phyloP scores from a whole-genome alignment of 2,329 filamentous ascomycete genomes.

The Xylaria sp. region DNA sequence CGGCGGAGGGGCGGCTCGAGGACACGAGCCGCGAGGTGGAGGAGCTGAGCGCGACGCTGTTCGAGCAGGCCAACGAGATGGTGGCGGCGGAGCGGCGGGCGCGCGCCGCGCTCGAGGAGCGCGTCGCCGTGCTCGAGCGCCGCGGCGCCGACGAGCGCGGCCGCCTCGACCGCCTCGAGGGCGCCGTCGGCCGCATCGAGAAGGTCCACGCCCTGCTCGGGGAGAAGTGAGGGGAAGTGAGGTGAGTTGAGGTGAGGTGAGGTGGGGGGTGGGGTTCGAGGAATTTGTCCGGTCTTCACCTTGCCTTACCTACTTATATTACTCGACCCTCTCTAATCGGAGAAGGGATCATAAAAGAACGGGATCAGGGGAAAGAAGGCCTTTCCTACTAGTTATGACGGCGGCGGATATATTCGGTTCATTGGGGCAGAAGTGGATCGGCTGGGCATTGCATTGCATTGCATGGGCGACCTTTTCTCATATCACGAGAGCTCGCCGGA shows the following conservation, averaged over 20 bases:
- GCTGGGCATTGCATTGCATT: too few relatives aligned
- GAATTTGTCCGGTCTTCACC: too few relatives aligned
- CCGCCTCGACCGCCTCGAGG: constrained; percentile 71
- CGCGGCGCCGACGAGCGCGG: constrained; percentile 71
- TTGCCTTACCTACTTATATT: too few relatives aligned
- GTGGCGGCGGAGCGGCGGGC: constrained; percentile 75
- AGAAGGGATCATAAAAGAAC: too few relatives aligned
- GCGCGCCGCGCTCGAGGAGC: constrained; percentile 70
- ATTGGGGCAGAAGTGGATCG: background rate
- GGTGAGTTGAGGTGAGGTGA: background rate
- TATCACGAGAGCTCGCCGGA: too few relatives aligned
- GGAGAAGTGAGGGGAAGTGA: constrained; percentile 24
- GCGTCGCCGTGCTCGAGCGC: constrained; percentile 68
- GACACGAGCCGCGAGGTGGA: constrained; percentile 75
- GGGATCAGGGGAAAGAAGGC: too few relatives aligned
- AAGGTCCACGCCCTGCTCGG: constrained; percentile 65
- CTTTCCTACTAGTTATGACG: too few relatives aligned
- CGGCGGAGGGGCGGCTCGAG: constrained; percentile 69
- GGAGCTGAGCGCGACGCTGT: constrained; percentile 74
- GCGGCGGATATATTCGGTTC: background rate
- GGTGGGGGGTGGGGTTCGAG: too few relatives aligned
- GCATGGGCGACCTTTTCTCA: too few relatives aligned
- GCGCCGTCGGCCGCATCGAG: constrained; percentile 71
- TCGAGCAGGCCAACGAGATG: constrained; percentile 87
- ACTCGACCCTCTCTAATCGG: too few relatives aligned